Percentiles rank a stretch among this genome's conserved stretches.
Evolutionary conservation across 2,329 filamentous ascomycete species (phyloP).

Genomic region (Trichoderma asperellum): DNA sequence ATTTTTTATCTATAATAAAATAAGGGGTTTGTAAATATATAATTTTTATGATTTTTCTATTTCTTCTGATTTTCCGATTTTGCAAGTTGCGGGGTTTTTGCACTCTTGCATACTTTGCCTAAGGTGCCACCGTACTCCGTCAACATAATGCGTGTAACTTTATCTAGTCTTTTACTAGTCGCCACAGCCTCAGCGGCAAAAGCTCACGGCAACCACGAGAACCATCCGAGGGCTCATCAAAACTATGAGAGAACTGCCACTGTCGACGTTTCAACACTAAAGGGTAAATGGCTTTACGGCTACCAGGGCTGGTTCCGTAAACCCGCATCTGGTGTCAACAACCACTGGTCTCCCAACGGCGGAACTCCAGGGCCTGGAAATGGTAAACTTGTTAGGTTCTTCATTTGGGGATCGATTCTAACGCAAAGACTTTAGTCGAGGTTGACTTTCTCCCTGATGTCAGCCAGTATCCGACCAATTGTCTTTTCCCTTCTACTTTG

Average conservation of each 20-base stretch:
- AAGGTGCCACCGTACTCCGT: no score
- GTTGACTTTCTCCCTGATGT: conserved; percentile 25
- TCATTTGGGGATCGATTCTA: background rate
- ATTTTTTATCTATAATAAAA: no score
- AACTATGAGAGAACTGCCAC: conserved; percentile 7
- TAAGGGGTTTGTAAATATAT: no score
- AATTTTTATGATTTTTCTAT: no score
- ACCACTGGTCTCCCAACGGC: conserved; percentile 23
- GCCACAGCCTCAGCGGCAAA: background rate
- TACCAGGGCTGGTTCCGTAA: conserved; percentile 26
- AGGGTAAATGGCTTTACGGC: conserved; percentile 27
- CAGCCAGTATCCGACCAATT: conserved; percentile 22
- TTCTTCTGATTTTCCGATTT: no score
- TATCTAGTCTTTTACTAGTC: conserved; percentile 2
- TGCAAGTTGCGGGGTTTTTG: no score
- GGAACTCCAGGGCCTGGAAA: conserved; percentile 22
- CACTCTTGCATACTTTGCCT: no score
- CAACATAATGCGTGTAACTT: conserved; percentile 9
- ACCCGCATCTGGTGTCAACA: conserved; percentile 17
- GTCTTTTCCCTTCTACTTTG: conserved; percentile 10
- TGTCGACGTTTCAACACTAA: conserved; percentile 5
- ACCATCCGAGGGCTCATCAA: background rate
- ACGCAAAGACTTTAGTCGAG: background rate
- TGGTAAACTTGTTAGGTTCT: background rate
- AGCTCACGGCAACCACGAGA: background rate